These are phyloP conservation scores for Leccinum truebloodii DNA, from an alignment of 768 basidiomycete genomes.

Conservation along the genomic window DNA sequence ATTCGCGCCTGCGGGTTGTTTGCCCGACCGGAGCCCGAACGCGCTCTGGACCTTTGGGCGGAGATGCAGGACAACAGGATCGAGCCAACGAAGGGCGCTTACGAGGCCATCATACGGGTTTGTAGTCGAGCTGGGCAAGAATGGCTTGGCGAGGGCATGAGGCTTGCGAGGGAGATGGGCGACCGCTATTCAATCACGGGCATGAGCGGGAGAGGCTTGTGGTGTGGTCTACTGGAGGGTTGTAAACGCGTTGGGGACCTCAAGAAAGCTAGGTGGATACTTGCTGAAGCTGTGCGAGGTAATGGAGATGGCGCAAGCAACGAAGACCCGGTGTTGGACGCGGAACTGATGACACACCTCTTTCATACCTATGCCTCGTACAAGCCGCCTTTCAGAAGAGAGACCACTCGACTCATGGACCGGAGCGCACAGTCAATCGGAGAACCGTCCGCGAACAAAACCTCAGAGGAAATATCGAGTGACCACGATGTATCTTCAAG, in stretches of 20 bases:
- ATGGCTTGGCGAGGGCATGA: constrained; percentile 81
- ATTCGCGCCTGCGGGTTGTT: constrained; percentile 77
- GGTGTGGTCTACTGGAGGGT: constrained; percentile 85
- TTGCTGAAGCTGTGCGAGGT: constrained; percentile 67
- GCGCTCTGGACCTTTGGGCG: constrained; percentile 88
- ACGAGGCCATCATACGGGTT: constrained; percentile 80
- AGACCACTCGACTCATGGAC: constrained; percentile 45
- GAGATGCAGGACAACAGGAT: constrained; percentile 85
- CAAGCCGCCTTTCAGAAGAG: constrained; percentile 63
- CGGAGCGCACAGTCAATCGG: background rate
- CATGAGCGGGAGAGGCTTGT: constrained; percentile 55
- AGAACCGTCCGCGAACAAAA: constrained; percentile 9
- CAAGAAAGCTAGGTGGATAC: constrained; percentile 80
- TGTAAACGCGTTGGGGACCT: constrained; percentile 88
- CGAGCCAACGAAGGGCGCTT: constrained; percentile 65
- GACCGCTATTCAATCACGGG: constrained; percentile 52
- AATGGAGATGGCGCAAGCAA: constrained; percentile 18
- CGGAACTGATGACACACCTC: constrained; percentile 75
- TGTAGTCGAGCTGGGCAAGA: constrained; percentile 68
- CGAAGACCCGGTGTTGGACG: constrained; percentile 47
- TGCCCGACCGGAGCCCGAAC: constrained; percentile 75
- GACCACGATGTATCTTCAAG: background rate
- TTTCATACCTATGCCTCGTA: constrained; percentile 90
- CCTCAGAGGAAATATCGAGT: background rate
- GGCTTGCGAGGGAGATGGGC: constrained; percentile 85